phyloP scores from a whole-genome alignment of 257 asterid species.

The Rehmannia glutinosa region DNA sequence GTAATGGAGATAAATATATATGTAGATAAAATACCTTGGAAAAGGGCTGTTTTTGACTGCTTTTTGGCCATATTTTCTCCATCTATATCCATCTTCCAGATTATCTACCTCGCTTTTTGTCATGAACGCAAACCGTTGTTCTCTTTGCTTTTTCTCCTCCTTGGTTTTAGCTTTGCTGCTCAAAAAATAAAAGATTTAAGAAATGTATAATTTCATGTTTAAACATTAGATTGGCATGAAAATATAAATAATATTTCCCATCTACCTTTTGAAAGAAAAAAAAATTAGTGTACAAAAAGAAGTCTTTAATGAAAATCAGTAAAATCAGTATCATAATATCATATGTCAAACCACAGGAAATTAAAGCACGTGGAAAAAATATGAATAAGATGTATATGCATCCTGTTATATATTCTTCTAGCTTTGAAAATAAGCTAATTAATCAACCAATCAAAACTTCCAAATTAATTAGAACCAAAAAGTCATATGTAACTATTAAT shows the following conservation, averaged over 20 bases:
- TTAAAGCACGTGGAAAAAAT: slow-evolving; percentile 9
- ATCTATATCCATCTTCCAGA: slow-evolving; percentile 85
- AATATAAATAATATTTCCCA: too few relatives aligned
- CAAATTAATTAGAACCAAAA: too few relatives aligned
- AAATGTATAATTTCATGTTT: background rate
- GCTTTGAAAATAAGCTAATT: slow-evolving; percentile 22
- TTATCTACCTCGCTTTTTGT: slow-evolving; percentile 77
- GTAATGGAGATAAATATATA: too few relatives aligned
- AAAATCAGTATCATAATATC: too few relatives aligned
- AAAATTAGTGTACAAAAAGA: too few relatives aligned
- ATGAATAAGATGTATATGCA: background rate
- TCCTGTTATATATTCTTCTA: slow-evolving; percentile 1
- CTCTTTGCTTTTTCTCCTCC: slow-evolving; percentile 54
- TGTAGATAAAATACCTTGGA: too few relatives aligned
- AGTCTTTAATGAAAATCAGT: too few relatives aligned
- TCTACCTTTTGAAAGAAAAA: too few relatives aligned
- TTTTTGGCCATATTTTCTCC: slow-evolving; percentile 91
- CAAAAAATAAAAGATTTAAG: background rate
- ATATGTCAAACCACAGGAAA: background rate
- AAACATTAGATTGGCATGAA: too few relatives aligned
- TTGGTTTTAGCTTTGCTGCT: slow-evolving; percentile 45
- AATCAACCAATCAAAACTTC: slow-evolving; percentile 12
- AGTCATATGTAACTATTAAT: slow-evolving; percentile 14
- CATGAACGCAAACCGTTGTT: slow-evolving; percentile 64
- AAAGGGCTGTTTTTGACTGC: slow-evolving; percentile 85